Evolutionary conservation across 2,329 filamentous ascomycete species (phyloP).

Genomic region (Phaeosphaeriaceae sp.): DNA sequence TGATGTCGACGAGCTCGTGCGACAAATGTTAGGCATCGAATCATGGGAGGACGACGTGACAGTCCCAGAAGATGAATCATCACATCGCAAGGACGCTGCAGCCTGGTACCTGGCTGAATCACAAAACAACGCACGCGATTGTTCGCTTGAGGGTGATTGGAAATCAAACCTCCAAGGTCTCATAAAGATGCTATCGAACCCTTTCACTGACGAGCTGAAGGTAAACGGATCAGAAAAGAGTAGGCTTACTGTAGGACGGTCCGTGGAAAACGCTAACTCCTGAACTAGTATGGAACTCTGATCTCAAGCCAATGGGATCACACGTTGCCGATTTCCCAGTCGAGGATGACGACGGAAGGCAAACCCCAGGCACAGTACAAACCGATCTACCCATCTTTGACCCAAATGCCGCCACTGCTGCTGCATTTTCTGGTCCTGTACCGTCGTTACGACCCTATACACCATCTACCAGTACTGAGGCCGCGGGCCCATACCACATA

Average conservation of each 20-base stretch:
- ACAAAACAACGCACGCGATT: conserved; percentile 16
- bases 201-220: too few relatives aligned
- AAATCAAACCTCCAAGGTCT: too few relatives aligned
- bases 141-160: conserved; percentile 6
- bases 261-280: conserved; percentile 4
- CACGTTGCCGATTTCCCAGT: conserved; percentile 5
- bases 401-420: conserved; percentile 2
- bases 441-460: conserved; percentile 21
- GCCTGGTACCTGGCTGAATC: conserved; percentile 13
- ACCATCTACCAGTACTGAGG: conserved; percentile 21
- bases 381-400: conserved; percentile 11
- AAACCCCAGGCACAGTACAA: conserved; percentile 9
- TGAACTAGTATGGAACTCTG: conserved; percentile 18
- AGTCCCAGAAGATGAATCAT: not conserved
- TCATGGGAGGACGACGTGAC: not conserved
- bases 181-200: too few relatives aligned
- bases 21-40: conserved; percentile 12
- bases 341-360: conserved; percentile 8
- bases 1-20: conserved; percentile 12
- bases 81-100: not conserved
- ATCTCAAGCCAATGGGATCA: conserved; percentile 18
- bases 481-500: conserved; percentile 24
- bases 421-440: conserved; percentile 12
- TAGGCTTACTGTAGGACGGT: not conserved
- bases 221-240: too few relatives aligned